Percentiles rank a stretch among this genome's conserved stretches.
phyloP scores from a whole-genome alignment of 768 basidiomycete species.

The Naganishia antarctica region DNA sequence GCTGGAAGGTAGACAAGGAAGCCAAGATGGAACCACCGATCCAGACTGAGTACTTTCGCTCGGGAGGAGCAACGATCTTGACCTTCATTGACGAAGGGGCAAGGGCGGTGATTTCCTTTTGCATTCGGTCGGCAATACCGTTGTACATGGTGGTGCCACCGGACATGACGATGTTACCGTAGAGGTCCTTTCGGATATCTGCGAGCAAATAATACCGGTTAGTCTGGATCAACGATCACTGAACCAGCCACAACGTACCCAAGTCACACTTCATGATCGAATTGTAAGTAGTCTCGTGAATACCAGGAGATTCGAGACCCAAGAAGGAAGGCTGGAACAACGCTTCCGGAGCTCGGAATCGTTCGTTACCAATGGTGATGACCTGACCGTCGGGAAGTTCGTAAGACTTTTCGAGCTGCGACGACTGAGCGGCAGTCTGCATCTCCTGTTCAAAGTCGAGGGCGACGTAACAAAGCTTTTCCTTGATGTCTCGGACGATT shows the following conservation, averaged over 20 bases:
- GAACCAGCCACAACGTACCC: slow-evolving; percentile 7
- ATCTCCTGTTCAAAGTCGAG: slow-evolving; percentile 91
- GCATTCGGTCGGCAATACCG: slow-evolving; percentile 92
- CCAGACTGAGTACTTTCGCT: slow-evolving; percentile 95
- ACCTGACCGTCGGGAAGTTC: slow-evolving; percentile 90
- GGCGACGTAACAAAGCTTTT: slow-evolving; percentile 92
- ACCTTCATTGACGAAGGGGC: slow-evolving; percentile 89
- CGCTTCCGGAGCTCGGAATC: slow-evolving; percentile 63
- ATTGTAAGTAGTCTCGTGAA: slow-evolving; percentile 85
- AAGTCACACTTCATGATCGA: slow-evolving; percentile 56
- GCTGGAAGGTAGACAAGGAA: slow-evolving; percentile 91
- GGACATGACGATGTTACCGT: slow-evolving; percentile 78
- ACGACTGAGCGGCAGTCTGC: slow-evolving; percentile 81
- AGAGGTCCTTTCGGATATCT: slow-evolving; percentile 68
- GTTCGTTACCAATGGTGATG: slow-evolving; percentile 89
- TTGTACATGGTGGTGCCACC: slow-evolving; percentile 95
- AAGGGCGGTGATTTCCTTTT: slow-evolving; percentile 81
- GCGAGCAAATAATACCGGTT: slow-evolving; percentile 45
- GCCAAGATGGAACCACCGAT: slow-evolving; percentile 62
- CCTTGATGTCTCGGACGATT: slow-evolving; percentile 96
- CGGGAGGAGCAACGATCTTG: slow-evolving; percentile 88
- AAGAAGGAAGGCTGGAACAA: slow-evolving; percentile 72
- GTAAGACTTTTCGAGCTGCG: slow-evolving; percentile 85
- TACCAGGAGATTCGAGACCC: slow-evolving; percentile 75
- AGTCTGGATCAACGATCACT: neutral